Percentiles rank a stretch among this genome's conserved stretches.
Conservation (phyloP, 495 filamentous ascomycete species). For the Penicillium alfredii region DNA sequence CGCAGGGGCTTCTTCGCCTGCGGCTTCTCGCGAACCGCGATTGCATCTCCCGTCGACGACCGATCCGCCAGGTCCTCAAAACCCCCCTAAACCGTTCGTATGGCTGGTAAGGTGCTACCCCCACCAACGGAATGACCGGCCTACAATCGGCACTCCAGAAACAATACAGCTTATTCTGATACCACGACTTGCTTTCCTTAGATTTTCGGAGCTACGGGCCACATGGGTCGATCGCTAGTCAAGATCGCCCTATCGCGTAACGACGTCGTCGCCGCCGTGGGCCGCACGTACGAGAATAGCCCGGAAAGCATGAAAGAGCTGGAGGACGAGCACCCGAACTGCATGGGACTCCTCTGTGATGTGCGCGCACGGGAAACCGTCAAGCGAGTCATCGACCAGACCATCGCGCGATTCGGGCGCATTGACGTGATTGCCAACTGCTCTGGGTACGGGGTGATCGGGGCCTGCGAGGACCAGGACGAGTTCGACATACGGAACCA, state of each 20-base stretch:
- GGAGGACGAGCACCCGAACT: slow-evolving; percentile 51
- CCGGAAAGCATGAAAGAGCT: slow-evolving; percentile 59
- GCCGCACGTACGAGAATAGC: slow-evolving; percentile 74
- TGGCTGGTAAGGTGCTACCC: slow-evolving; percentile 61
- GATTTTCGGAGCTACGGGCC: slow-evolving; percentile 93
- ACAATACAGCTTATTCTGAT: not conserved
- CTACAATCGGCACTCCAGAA: not conserved
- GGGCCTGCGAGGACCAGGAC: slow-evolving; percentile 94
- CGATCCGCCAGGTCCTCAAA: slow-evolving; percentile 68
- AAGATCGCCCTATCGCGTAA: slow-evolving; percentile 72
- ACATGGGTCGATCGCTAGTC: slow-evolving; percentile 88
- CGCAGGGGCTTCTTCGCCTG: slow-evolving; percentile 19
- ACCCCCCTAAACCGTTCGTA: slow-evolving; percentile 66
- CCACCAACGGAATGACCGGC: too few species aligned
- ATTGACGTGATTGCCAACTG: slow-evolving; percentile 91
- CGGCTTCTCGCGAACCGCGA: slow-evolving; percentile 33
- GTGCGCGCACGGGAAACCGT: slow-evolving; percentile 79
- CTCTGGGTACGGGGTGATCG: slow-evolving; percentile 88
- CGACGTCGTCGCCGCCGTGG: slow-evolving; percentile 85
- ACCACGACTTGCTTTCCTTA: slow-evolving; percentile 22
- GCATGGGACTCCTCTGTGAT: slow-evolving; percentile 79
- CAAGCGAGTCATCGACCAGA: slow-evolving; percentile 57
- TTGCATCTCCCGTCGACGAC: slow-evolving; percentile 66
- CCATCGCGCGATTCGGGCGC: slow-evolving; percentile 67
- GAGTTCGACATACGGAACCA: slow-evolving; percentile 91